phyloP scores from a whole-genome alignment of 371 early-diverging fungal genomes.

The Rhizopus arrhizus region DNA sequence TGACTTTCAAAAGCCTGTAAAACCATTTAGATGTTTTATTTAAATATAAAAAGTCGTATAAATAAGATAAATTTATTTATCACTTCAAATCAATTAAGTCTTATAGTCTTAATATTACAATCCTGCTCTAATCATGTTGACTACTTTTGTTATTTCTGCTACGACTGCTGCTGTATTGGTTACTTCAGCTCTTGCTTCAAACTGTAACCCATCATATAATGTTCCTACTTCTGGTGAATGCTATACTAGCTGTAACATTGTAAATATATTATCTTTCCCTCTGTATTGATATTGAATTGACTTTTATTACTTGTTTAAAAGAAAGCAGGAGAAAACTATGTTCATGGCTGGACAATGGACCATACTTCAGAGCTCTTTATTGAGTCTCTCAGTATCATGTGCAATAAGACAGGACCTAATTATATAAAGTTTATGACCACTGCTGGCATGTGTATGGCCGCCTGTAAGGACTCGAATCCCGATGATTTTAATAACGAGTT shows the following conservation, averaged over 20 bases:
- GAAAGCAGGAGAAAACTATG: slow-evolving; percentile 23
- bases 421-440: slow-evolving; percentile 40
- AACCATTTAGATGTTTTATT: too few species aligned
- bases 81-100: not conserved
- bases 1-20: too few species aligned
- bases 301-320: slow-evolving; percentile 4
- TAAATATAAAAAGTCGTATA: not conserved
- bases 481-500: slow-evolving; percentile 29
- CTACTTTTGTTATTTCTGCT: slow-evolving; percentile 19
- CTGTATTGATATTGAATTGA: not conserved
- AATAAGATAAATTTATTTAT: not conserved
- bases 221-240: slow-evolving; percentile 21
- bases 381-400: slow-evolving; percentile 33
- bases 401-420: slow-evolving; percentile 31
- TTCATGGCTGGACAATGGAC: slow-evolving; percentile 34
- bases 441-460: slow-evolving; percentile 44
- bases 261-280: slow-evolving; percentile 6
- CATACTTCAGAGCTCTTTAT: slow-evolving; percentile 35
- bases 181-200: slow-evolving; percentile 22
- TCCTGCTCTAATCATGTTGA: slow-evolving; percentile 10
- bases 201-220: slow-evolving; percentile 35
- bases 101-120: not conserved
- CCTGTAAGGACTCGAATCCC: slow-evolving; percentile 26
- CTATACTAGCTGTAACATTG: slow-evolving; percentile 28
- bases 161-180: slow-evolving; percentile 15